Evolutionary conservation across 257 asterid species (phyloP).

Genomic region (Solanum okadae): DNA sequence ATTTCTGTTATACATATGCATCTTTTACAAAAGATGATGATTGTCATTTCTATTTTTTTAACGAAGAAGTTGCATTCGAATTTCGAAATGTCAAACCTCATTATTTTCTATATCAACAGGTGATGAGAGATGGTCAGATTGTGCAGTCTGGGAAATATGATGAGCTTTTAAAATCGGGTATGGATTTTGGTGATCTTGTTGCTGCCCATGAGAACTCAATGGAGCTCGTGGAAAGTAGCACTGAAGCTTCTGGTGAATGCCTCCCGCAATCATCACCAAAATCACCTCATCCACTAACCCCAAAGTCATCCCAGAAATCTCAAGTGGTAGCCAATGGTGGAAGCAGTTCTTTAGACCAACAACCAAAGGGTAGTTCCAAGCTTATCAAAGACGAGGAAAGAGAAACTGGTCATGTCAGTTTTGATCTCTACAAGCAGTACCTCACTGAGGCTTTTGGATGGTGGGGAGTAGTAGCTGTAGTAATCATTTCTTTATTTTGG

Average conservation of each 20-base stretch:
- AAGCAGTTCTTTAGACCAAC: slow-evolving; percentile 9
- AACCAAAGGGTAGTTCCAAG: slow-evolving; percentile 24
- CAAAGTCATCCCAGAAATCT: slow-evolving; percentile 14
- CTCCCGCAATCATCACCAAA: slow-evolving; percentile 2
- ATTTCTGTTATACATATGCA: not conserved
- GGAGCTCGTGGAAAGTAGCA: slow-evolving; percentile 40
- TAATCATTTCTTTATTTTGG: slow-evolving; percentile 30
- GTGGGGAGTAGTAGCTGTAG: slow-evolving; percentile 43
- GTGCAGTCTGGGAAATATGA: slow-evolving; percentile 64
- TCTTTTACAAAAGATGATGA: not conserved
- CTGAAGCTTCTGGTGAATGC: slow-evolving; percentile 7
- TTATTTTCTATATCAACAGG: slow-evolving; percentile 22
- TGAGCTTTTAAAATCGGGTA: slow-evolving; percentile 29
- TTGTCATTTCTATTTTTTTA: not conserved
- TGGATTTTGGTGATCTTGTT: slow-evolving; percentile 55
- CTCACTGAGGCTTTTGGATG: slow-evolving; percentile 62
- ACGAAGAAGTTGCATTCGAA: not conserved
- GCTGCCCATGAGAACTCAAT: slow-evolving; percentile 66
- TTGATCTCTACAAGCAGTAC: slow-evolving; percentile 41
- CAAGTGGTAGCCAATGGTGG: slow-evolving; percentile 15
- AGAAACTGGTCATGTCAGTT: slow-evolving; percentile 51
- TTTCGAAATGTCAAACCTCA: not conserved
- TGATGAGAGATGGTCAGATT: slow-evolving; percentile 53
- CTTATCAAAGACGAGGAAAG: slow-evolving; percentile 71
- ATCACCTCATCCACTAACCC: slow-evolving; percentile 12